A percentile compares a stretch with the other conserved stretches of the same genome.
Evolutionary conservation across 805 yeast genomes (phyloP).

Genomic region (Cyberlindnera saturnus): DNA sequence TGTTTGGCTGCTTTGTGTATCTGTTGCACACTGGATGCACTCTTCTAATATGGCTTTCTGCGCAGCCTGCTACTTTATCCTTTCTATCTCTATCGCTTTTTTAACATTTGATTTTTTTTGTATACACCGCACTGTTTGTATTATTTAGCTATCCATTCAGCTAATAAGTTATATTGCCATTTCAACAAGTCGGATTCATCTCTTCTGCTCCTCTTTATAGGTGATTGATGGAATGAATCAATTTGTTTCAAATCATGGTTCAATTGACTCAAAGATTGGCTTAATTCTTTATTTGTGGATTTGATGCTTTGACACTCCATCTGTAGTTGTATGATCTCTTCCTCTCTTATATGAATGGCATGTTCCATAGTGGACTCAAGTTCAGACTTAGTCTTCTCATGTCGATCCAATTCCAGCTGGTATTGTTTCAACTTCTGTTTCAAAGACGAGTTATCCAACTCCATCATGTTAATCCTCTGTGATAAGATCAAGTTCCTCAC

Average conservation of each 20-base stretch:
- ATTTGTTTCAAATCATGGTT: conserved; percentile 3
- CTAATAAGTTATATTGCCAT: conserved; percentile 13
- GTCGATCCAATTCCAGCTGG: not conserved
- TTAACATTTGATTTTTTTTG: not conserved
- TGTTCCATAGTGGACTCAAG: no score
- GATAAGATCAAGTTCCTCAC: conserved; percentile 15
- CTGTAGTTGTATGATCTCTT: conserved; percentile 1
- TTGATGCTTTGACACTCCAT: not conserved
- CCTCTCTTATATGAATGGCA: not conserved
- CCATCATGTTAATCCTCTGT: conserved; percentile 11
- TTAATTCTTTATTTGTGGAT: not conserved
- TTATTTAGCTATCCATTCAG: conserved; percentile 5
- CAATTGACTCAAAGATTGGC: conserved; percentile 4
- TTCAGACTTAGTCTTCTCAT: no score
- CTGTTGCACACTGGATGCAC: conserved; percentile 48
- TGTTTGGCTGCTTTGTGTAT: conserved; percentile 51
- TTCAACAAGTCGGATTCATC: conserved; percentile 2
- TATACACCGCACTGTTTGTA: not conserved
- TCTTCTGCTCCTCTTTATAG: not conserved
- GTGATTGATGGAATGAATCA: not conserved
- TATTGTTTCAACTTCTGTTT: conserved; percentile 2
- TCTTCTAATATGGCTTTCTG: conserved; percentile 28
- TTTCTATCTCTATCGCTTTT: no score
- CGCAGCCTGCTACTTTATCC: not conserved
- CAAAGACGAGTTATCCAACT: conserved; percentile 11